Percentiles rank a stretch among this genome's conserved stretches.
These are phyloP conservation scores for Malbranchea cinnamomea DNA, from an alignment of 2,329 filamentous ascomycete species.

Conservation along the genomic window DNA sequence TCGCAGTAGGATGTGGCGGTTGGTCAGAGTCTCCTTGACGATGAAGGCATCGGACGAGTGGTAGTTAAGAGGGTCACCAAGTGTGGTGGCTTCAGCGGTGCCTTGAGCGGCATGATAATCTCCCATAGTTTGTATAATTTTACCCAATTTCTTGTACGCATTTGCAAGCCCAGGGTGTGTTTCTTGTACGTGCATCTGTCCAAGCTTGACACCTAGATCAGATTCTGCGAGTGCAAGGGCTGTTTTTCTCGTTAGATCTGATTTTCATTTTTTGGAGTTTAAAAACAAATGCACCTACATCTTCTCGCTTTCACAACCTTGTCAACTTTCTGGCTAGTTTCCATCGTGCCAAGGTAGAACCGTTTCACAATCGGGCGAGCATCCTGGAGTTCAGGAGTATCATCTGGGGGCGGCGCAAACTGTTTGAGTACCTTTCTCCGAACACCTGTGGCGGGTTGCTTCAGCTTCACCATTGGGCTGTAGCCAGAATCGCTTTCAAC, in stretches of 20 bases:
- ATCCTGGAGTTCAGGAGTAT: conserved; percentile 85
- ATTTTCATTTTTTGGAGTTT: neutral
- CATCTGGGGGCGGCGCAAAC: conserved; percentile 91
- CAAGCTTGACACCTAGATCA: conserved; percentile 82
- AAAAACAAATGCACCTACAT: conserved; percentile 42
- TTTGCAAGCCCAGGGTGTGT: conserved; percentile 74
- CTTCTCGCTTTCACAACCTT: conserved; percentile 80
- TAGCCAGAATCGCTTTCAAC: conserved; percentile 99
- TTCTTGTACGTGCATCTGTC: conserved; percentile 76
- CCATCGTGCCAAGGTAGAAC: conserved; percentile 92
- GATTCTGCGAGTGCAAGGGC: conserved; percentile 83
- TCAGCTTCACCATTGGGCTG: conserved; percentile 85
- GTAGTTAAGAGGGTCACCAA: conserved; percentile 86
- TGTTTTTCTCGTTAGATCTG: conserved; percentile 22
- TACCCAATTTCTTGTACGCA: conserved; percentile 89
- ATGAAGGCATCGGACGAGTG: conserved; percentile 94
- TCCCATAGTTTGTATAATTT: conserved; percentile 80
- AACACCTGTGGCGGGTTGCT: conserved; percentile 92
- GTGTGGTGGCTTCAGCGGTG: conserved; percentile 86
- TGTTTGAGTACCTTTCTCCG: conserved; percentile 93
- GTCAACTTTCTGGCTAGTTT: conserved; percentile 93
- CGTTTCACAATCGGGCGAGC: conserved; percentile 84
- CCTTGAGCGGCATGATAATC: conserved; percentile 95
- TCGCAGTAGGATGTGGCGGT: conserved; percentile 88
- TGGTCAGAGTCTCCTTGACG: conserved; percentile 94